Conservation (phyloP, 345 rosid genomes). For the Erodium maritimum region DNA sequence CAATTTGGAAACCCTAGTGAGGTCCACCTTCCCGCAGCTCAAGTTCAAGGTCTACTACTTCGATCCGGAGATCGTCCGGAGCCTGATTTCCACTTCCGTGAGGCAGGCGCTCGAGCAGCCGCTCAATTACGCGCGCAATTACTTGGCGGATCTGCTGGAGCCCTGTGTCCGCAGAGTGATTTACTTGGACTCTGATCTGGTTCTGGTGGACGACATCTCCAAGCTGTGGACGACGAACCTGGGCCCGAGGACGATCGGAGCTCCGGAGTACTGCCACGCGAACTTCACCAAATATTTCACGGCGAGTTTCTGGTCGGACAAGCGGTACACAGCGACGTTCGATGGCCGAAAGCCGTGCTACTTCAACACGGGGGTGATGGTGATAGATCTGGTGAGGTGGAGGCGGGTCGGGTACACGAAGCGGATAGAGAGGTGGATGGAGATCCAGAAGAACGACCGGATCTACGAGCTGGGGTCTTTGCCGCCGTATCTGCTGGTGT, state of each 20-base stretch:
- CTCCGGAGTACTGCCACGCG: conserved; percentile 82
- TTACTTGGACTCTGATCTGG: conserved; percentile 65
- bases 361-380: conserved; percentile 84
- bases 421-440: conserved; percentile 75
- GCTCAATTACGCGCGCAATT: conserved; percentile 64
- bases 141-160: conserved; percentile 67
- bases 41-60: conserved; percentile 53
- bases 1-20: conserved; percentile 41
- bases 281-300: conserved; percentile 71
- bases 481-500: conserved; percentile 62
- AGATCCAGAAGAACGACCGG: conserved; percentile 53
- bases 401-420: conserved; percentile 49
- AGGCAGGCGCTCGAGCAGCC: conserved; percentile 80
- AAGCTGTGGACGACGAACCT: conserved; percentile 48
- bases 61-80: conserved; percentile 48
- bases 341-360: conserved; percentile 45
- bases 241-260: conserved; percentile 43
- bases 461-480: conserved; percentile 67
- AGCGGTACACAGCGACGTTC: conserved; percentile 38
- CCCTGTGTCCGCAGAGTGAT: conserved; percentile 57
- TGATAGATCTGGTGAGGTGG: conserved; percentile 61
- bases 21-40: conserved; percentile 48
- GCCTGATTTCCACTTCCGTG: conserved; percentile 57
- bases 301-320: conserved; percentile 44
- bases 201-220: conserved; percentile 55